These are phyloP conservation scores for Exophiala calicioides DNA, from an alignment of 2,329 filamentous ascomycete genomes.

Conservation along the genomic window DNA sequence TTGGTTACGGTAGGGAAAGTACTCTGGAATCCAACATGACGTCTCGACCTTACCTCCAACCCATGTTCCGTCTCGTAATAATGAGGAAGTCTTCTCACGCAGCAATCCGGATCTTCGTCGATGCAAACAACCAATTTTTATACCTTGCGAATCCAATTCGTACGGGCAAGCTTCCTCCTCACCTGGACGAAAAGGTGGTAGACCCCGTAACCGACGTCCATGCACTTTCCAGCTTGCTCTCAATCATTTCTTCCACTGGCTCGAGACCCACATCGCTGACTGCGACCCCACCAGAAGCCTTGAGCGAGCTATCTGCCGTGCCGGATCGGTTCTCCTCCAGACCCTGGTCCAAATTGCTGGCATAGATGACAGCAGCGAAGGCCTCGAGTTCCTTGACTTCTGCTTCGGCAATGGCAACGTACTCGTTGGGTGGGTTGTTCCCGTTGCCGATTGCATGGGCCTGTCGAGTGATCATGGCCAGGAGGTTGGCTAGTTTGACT, in stretches of 20 bases:
- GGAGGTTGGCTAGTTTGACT: conserved; percentile 80
- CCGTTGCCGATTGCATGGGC: conserved; percentile 85
- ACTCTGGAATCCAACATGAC: no score
- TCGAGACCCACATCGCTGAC: conserved; percentile 23
- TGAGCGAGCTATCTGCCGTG: conserved; percentile 18
- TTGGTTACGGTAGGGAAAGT: no score
- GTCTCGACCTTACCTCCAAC: no score
- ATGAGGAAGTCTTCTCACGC: no score
- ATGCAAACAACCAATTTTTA: no score
- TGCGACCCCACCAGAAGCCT: conserved; percentile 20
- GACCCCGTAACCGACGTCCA: conserved; percentile 30
- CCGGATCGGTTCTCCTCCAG: conserved; percentile 22
- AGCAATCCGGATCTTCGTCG: no score
- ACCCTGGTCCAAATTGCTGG: conserved; percentile 45
- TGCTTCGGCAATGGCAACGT: conserved; percentile 46
- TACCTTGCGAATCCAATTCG: no score
- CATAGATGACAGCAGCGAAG: conserved; percentile 53
- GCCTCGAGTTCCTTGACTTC: conserved; percentile 51
- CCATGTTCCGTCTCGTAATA: no score
- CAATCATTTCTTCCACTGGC: conserved; percentile 28
- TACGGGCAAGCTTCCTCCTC: no score
- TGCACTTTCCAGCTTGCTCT: conserved; percentile 31
- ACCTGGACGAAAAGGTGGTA: conserved; percentile 19
- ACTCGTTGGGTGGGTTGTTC: conserved; percentile 46
- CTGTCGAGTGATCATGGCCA: conserved; percentile 87